Evolutionary conservation across 169 alveolate genomes (phyloP).

Genomic region (Cryptosporidium baileyi): DNA sequence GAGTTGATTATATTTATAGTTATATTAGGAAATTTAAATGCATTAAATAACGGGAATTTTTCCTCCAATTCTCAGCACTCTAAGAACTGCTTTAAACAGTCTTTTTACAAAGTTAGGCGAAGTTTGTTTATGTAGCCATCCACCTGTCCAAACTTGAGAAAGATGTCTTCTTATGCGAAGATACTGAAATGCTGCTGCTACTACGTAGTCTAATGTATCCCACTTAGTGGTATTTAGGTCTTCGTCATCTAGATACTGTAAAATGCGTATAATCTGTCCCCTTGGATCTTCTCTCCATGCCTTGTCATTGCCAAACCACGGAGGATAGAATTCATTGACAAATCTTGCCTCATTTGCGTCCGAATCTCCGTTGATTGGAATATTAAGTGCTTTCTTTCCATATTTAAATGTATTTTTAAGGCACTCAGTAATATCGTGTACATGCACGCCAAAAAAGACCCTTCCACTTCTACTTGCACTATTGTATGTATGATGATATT

Average conservation of each 20-base stretch:
- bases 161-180: constrained; percentile 46
- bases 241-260: constrained; percentile 58
- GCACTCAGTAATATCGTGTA: constrained; percentile 35
- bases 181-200: constrained; percentile 62
- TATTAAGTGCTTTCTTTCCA: constrained; percentile 11
- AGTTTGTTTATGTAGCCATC: constrained; percentile 51
- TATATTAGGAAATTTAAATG: too few relatives aligned
- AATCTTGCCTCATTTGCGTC: neutral
- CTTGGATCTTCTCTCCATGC: constrained; percentile 40
- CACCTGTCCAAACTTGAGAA: constrained; percentile 54
- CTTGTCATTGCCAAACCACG: constrained; percentile 38
- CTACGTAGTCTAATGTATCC: constrained; percentile 49
- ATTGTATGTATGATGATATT: constrained; percentile 7
- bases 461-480: constrained; percentile 49
- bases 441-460: constrained; percentile 29
- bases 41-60: constrained; percentile 22
- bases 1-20: too few relatives aligned
- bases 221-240: constrained; percentile 53
- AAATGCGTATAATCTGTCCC: constrained; percentile 42
- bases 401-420: constrained; percentile 15
- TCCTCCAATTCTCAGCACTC: constrained; percentile 47
- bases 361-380: neutral
- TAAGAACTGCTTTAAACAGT: constrained; percentile 8
- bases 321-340: constrained; percentile 1
- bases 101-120: constrained; percentile 38